A percentile compares a stretch with the other conserved stretches of the same genome.
Conservation (phyloP, 805 yeast species). For the Saccharomycopsis amapae region DNA sequence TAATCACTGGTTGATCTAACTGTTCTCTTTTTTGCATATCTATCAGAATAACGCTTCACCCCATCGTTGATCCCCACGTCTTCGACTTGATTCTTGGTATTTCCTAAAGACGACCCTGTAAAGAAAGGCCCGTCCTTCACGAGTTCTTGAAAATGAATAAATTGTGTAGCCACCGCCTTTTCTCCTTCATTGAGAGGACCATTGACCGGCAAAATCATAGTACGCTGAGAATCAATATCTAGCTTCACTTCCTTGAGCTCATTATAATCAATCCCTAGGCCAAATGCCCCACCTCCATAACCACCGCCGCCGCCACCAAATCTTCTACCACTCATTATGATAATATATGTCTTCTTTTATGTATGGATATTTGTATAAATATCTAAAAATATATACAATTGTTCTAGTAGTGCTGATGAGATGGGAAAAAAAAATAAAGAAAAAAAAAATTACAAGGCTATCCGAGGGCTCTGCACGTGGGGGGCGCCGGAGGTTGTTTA, state of each 20-base stretch:
- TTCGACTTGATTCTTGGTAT: slow-evolving; percentile 26
- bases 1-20: slow-evolving; percentile 71
- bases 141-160: slow-evolving; percentile 45
- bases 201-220: slow-evolving; percentile 47
- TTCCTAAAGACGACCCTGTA: slow-evolving; percentile 44
- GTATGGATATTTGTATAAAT: too few species aligned
- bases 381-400: too few species aligned
- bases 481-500: too few species aligned
- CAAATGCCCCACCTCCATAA: slow-evolving; percentile 16
- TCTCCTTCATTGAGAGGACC: slow-evolving; percentile 50
- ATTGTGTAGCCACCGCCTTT: slow-evolving; percentile 44
- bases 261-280: slow-evolving; percentile 18
- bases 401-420: too few species aligned
- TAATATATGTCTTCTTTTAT: too few species aligned
- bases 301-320: background rate
- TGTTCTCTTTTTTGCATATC: slow-evolving; percentile 61
- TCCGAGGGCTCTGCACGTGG: too few species aligned
- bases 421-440: too few species aligned
- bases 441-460: too few species aligned
- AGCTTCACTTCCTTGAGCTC: slow-evolving; percentile 19
- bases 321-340: background rate
- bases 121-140: slow-evolving; percentile 61
- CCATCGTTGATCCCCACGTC: slow-evolving; percentile 52
- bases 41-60: slow-evolving; percentile 74
- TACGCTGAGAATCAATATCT: slow-evolving; percentile 8